phyloP scores from a whole-genome alignment of 2,329 filamentous ascomycete genomes.

The Penicillium verrucosum region DNA sequence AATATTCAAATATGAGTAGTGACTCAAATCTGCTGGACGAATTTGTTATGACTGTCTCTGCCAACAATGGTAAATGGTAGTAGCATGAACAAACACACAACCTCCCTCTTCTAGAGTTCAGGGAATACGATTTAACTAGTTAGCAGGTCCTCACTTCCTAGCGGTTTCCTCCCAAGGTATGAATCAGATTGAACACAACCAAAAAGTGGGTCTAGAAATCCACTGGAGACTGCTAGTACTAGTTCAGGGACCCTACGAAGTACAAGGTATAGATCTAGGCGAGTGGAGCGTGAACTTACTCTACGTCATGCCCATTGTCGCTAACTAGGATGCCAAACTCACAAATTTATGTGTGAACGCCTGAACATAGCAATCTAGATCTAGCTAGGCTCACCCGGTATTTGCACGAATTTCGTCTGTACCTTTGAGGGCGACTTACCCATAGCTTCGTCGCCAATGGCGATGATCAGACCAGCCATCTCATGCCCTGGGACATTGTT shows the following conservation, averaged over 20 bases:
- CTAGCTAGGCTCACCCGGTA: no score
- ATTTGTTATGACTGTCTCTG: constrained; percentile 11
- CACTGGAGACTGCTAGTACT: background rate
- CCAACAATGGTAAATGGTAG: constrained; percentile 1
- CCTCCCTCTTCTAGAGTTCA: background rate
- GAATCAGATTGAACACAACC: background rate
- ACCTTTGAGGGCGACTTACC: background rate
- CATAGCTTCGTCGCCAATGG: background rate
- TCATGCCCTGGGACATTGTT: background rate
- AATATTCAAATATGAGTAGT: background rate
- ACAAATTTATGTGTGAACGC: background rate
- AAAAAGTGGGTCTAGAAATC: background rate
- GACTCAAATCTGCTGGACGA: constrained; percentile 2
- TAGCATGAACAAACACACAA: constrained; percentile 12
- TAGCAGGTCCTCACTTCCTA: background rate
- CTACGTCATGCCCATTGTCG: background rate
- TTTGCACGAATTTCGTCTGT: background rate
- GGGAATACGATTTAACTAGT: background rate
- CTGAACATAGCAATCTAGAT: background rate
- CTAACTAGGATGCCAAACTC: background rate
- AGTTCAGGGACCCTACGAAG: background rate
- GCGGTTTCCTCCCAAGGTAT: background rate
- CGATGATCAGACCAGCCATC: background rate
- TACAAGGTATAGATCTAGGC: background rate
- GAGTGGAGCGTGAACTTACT: background rate